phyloP scores from a whole-genome alignment of 129 eudicot species.

The Escallonia rubra region DNA sequence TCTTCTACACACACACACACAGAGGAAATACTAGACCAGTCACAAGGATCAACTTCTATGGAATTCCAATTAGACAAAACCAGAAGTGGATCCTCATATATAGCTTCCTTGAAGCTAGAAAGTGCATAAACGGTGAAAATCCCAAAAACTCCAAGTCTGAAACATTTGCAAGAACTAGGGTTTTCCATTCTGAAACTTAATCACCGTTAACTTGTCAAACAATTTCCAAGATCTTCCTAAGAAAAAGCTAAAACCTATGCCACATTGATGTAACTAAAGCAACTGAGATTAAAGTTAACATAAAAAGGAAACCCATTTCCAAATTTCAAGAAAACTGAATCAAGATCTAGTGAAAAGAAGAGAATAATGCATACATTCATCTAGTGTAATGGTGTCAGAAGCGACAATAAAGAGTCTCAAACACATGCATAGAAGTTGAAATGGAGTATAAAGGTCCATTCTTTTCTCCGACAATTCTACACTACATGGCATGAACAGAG shows the following conservation, averaged over 20 bases:
- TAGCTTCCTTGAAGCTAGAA: conserved; percentile 71
- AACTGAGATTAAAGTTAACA: not conserved
- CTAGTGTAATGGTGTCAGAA: conserved; percentile 44
- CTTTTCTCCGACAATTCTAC: conserved; percentile 1
- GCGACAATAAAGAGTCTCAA: conserved; percentile 39
- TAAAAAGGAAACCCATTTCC: too few species aligned
- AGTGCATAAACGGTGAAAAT: conserved; percentile 72
- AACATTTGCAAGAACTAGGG: not conserved
- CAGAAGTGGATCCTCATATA: conserved; percentile 73
- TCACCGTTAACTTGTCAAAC: not conserved
- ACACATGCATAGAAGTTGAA: conserved; percentile 36
- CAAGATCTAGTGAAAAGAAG: conserved; percentile 31
- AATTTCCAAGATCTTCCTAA: conserved; percentile 17
- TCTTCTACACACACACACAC: too few species aligned
- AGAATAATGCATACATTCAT: conserved; percentile 51
- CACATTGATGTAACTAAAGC: conserved; percentile 5
- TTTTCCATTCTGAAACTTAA: not conserved
- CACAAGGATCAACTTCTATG: conserved; percentile 77
- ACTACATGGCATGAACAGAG: too few species aligned
- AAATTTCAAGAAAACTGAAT: not conserved
- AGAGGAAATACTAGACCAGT: conserved; percentile 72
- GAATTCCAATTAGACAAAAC: conserved; percentile 83
- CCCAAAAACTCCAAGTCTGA: conserved; percentile 5
- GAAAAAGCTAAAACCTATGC: conserved; percentile 2
- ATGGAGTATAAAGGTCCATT: conserved; percentile 39